A percentile compares a stretch with the other conserved stretches of the same genome.
Evolutionary conservation across 2,329 filamentous ascomycete species (phyloP).

Genomic region (Fusarium stilboides): DNA sequence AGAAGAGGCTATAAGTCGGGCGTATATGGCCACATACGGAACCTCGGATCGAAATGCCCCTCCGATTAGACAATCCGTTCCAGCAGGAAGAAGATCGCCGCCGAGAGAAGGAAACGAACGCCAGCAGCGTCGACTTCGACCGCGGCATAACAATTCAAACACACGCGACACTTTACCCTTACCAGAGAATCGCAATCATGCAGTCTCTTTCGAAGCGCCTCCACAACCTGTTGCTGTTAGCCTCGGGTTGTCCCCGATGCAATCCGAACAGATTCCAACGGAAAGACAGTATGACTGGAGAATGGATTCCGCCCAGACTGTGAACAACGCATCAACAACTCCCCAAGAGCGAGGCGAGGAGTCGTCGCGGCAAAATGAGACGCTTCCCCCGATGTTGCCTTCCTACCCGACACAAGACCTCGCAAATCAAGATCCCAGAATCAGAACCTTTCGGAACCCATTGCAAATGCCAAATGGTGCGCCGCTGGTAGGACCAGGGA

Average conservation of each 20-base stretch:
- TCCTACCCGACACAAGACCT: conserved; percentile 22
- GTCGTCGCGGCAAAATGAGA: conserved; percentile 10
- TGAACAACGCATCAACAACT: conserved; percentile 6
- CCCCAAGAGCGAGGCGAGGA: conserved; percentile 10
- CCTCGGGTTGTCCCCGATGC: conserved; percentile 18
- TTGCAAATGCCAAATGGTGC: conserved; percentile 24
- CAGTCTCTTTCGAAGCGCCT: conserved; percentile 6
- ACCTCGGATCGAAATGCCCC: conserved; percentile 35
- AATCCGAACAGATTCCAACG: conserved; percentile 17
- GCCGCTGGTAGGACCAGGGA: conserved; percentile 12
- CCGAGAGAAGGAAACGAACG: conserved; percentile 49
- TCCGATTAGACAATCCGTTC: conserved; percentile 27
- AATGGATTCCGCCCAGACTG: conserved; percentile 1
- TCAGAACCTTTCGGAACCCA: conserved; percentile 28
- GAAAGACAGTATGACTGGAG: conserved; percentile 26
- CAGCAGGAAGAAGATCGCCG: conserved; percentile 48
- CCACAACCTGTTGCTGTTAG: conserved; percentile 12
- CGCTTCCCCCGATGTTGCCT: conserved; percentile 33
- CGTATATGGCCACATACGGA: conserved; percentile 25
- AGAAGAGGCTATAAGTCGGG: conserved; percentile 44
- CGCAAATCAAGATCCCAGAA: conserved; percentile 9
- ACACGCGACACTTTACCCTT: conserved; percentile 11
- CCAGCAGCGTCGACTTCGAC: conserved; percentile 52
- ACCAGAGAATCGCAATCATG: conserved; percentile 15
- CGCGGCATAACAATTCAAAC: conserved; percentile 44